Base-by-base conservation (phyloP, 2,329 filamentous ascomycete species). In the Trichoderma gracile region DNA sequence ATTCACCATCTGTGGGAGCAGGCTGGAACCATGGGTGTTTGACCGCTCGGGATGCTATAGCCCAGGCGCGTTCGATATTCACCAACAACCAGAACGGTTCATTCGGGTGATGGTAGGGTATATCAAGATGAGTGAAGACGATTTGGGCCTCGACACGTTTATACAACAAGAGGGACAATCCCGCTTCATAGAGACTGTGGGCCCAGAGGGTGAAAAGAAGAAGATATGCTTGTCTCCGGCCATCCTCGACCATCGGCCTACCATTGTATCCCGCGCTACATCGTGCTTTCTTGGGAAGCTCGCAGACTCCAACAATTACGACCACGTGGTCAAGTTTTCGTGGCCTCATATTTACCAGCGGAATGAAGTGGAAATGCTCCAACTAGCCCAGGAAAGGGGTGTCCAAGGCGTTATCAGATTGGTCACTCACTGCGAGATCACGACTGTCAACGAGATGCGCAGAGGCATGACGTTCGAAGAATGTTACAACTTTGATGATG, bases 71-170 rank as follows among this genome's bases (percentile, higher is more conserved):
- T 65, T 68, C n/a, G 49, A 68, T 23, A 6, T 60, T 5, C 23
- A 40, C 30, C n/a, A 54, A 8, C 42, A 56, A 6, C 57, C 60
- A 17, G 5, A 57, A 15, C 55, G 38, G 5, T 55, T 60, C 25
- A 45, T 25, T 21, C 45, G 38, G 38, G 46, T 66, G 1, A 10
- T 66, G 2, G 19, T 12, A 5, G n/a, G 14, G 3, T 68, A 69
- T 43, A 6, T 19, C 1, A 64, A n/a, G 9, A 67, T 71, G 67
- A 63, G 17, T 12, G 54, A 68, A 3, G 14, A 17, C 14, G 56
- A 63, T 8, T 46, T 68, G 2, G 68, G 68, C 45, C 30, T 66
- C 6, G 65, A 69, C 27, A 54, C 65, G 0, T 43, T 43, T 19
- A 7, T 43, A 17, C 42, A 19, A 17, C 42, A 3, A 19, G 17